Evolutionary conservation across 164 flowering plant genomes (phyloP).

Genomic region (Macadamia tetraphylla): DNA sequence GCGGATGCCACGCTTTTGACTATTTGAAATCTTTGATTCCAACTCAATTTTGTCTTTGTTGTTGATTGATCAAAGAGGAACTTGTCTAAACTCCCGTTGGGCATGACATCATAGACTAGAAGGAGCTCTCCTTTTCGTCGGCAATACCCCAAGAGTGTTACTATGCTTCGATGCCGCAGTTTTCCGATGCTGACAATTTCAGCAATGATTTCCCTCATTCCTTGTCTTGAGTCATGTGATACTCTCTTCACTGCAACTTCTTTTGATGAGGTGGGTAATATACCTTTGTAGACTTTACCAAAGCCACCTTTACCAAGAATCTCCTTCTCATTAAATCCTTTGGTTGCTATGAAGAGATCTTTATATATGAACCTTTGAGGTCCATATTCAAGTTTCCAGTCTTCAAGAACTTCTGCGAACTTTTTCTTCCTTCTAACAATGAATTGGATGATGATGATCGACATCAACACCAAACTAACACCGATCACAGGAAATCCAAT

Average conservation of each 20-base stretch:
- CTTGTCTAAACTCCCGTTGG: no score
- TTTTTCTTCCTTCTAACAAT: conserved; percentile 9
- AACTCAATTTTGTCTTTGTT: no score
- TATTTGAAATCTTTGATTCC: no score
- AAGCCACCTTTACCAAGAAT: conserved; percentile 29
- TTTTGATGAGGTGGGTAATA: no score
- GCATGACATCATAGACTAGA: conserved; percentile 31
- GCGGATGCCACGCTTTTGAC: no score
- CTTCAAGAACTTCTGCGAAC: conserved; percentile 14
- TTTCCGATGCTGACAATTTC: conserved; percentile 39
- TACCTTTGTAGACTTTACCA: conserved; percentile 11
- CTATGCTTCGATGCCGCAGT: conserved; percentile 42
- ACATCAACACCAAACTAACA: not conserved
- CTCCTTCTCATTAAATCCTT: conserved; percentile 20
- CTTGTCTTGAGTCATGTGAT: no score
- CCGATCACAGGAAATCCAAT: no score
- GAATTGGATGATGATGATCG: no score
- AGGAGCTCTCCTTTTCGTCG: conserved; percentile 36
- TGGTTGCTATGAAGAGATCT: conserved; percentile 24
- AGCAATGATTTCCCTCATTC: conserved; percentile 28
- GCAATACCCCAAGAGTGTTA: conserved; percentile 41
- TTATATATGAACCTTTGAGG: conserved; percentile 21
- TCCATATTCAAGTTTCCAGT: conserved; percentile 33
- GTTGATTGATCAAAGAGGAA: no score
- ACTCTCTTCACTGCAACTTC: no score